Conservation (phyloP, 345 rosid species). For the Camelina hispida region DNA sequence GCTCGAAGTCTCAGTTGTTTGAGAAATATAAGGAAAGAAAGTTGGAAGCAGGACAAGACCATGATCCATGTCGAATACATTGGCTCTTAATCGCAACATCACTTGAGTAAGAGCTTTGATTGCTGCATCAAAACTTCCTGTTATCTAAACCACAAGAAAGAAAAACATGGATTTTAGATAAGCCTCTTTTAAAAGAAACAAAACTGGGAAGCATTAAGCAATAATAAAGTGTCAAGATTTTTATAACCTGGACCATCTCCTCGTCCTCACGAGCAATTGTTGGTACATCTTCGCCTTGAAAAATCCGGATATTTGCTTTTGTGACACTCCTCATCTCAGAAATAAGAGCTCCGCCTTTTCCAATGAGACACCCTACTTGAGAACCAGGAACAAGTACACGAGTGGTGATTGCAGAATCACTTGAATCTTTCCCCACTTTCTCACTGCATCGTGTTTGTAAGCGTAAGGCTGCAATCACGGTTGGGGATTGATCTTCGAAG, state of each 20-base stretch:
- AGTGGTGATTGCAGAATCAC: conserved; percentile 57
- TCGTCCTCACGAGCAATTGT: conserved; percentile 59
- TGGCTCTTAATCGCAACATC: conserved; percentile 63
- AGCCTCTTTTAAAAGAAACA: conserved; percentile 15
- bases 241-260: conserved; percentile 68
- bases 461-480: conserved; percentile 64
- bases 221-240: background rate
- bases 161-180: background rate
- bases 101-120: conserved; percentile 69
- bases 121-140: conserved; percentile 71
- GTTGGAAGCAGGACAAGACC: conserved; percentile 58
- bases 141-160: conserved; percentile 51
- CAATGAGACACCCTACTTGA: conserved; percentile 75
- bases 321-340: conserved; percentile 68
- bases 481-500: conserved; percentile 69
- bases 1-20: conserved; percentile 53
- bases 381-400: conserved; percentile 71
- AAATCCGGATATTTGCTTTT: conserved; percentile 61
- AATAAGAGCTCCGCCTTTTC: conserved; percentile 73
- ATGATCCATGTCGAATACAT: conserved; percentile 67
- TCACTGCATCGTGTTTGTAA: conserved; percentile 75
- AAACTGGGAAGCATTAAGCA: background rate
- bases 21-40: conserved; percentile 65
- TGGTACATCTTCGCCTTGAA: conserved; percentile 56
- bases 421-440: conserved; percentile 66